These are phyloP conservation scores for Fusarium foetens DNA, from an alignment of 2,329 filamentous ascomycete genomes.

Conservation along the genomic window DNA sequence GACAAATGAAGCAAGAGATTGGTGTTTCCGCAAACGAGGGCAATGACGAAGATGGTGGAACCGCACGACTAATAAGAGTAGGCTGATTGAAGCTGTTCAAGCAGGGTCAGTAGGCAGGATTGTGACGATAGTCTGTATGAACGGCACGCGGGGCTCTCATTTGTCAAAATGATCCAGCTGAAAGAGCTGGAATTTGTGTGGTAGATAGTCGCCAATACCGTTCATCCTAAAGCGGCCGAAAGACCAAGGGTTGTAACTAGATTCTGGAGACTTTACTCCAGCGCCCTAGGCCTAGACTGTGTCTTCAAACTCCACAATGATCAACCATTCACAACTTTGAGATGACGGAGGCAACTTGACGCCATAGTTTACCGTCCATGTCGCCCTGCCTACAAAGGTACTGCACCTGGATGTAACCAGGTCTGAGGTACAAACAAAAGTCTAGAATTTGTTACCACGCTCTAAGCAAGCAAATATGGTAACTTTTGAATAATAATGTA, in stretches of 20 bases:
- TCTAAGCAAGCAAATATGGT: neutral
- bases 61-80: neutral
- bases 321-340: slow-evolving; percentile 1
- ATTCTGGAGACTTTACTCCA: slow-evolving; percentile 7
- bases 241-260: neutral
- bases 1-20: neutral
- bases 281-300: slow-evolving; percentile 10
- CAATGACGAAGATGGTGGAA: slow-evolving; percentile 6
- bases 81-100: slow-evolving; percentile 8
- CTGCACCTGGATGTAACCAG: neutral
- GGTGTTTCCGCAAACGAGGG: neutral
- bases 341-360: slow-evolving; percentile 9
- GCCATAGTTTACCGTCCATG: slow-evolving; percentile 5
- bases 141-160: neutral
- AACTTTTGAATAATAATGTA: neutral
- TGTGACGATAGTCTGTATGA: neutral
- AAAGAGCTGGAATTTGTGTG: slow-evolving; percentile 23
- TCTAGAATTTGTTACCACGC: neutral
- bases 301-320: slow-evolving; percentile 1
- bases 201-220: neutral
- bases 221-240: slow-evolving; percentile 5
- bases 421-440: too few relatives aligned
- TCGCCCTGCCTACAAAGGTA: neutral
- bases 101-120: neutral
- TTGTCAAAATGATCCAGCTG: neutral